Percentiles rank a stretch among this genome's conserved stretches.
Evolutionary conservation across 495 filamentous ascomycete genomes (phyloP).

Genomic region (Talaromyces trachyspermus): DNA sequence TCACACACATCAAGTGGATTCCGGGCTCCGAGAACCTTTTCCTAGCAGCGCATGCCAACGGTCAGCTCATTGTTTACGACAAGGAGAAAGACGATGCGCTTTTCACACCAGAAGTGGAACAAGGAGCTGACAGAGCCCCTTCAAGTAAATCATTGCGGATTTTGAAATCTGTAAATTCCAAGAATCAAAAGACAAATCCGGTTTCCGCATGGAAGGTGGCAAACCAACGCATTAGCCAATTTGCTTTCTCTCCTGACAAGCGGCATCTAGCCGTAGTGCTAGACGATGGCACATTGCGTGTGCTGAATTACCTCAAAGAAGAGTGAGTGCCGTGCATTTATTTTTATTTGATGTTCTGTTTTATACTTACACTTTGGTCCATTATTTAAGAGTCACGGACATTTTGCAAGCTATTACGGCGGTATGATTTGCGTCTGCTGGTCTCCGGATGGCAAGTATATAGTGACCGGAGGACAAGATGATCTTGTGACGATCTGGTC

Average conservation of each 20-base stretch:
- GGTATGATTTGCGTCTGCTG: slow-evolving; percentile 89
- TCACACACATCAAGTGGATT: slow-evolving; percentile 86
- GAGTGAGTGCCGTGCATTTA: slow-evolving; percentile 46
- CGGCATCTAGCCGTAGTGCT: slow-evolving; percentile 84
- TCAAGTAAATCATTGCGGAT: slow-evolving; percentile 46
- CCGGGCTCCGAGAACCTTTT: slow-evolving; percentile 92
- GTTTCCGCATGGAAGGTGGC: slow-evolving; percentile 86
- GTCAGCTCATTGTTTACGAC: slow-evolving; percentile 90
- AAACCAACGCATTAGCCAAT: slow-evolving; percentile 78
- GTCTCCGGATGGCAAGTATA: slow-evolving; percentile 95
- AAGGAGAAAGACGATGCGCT: slow-evolving; percentile 94
- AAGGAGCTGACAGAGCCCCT: slow-evolving; percentile 37
- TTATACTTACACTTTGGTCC: no score
- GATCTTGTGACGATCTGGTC: slow-evolving; percentile 94
- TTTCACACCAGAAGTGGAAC: slow-evolving; percentile 53
- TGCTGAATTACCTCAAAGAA: slow-evolving; percentile 89
- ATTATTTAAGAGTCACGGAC: slow-evolving; percentile 60
- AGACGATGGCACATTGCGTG: slow-evolving; percentile 81
- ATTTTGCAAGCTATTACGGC: slow-evolving; percentile 90
- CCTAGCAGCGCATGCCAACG: slow-evolving; percentile 87
- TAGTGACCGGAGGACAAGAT: slow-evolving; percentile 91
- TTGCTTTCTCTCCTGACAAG: slow-evolving; percentile 82
- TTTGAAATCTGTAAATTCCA: slow-evolving; percentile 82
- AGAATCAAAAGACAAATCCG: slow-evolving; percentile 88
- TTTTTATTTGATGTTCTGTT: neutral